phyloP scores from a whole-genome alignment of 2,329 filamentous ascomycete genomes.

The Laburnicola sp. region DNA sequence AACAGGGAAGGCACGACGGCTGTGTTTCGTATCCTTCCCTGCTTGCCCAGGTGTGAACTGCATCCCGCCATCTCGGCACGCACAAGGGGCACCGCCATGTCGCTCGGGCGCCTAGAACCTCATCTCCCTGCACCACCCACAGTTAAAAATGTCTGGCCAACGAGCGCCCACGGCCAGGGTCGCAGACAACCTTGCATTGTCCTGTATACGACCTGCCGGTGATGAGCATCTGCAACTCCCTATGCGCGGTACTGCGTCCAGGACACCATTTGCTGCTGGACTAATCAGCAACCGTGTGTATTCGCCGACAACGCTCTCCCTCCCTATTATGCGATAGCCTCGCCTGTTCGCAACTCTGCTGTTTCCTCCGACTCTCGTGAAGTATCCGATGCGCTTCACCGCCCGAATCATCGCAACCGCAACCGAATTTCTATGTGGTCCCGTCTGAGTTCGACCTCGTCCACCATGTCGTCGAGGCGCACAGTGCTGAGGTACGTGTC shows the following conservation, averaged over 20 bases:
- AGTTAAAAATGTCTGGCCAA: constrained; percentile 12
- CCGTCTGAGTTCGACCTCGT: constrained; percentile 4
- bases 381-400: constrained; percentile 12
- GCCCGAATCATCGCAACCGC: neutral
- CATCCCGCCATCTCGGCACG: constrained; percentile 17
- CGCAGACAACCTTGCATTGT: constrained; percentile 12
- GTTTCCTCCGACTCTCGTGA: constrained; percentile 13
- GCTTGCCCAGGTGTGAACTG: constrained; percentile 10
- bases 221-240: constrained; percentile 16
- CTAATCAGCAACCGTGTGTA: constrained; percentile 20
- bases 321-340: constrained; percentile 19
- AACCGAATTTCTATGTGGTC: constrained; percentile 9
- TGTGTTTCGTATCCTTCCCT: constrained; percentile 32
- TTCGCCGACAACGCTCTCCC: constrained; percentile 17
- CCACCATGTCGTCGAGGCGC: constrained; percentile 29
- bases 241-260: constrained; percentile 15
- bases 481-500: constrained; percentile 27
- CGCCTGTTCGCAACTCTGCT: constrained; percentile 13
- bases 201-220: constrained; percentile 18
- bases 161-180: neutral
- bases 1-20: constrained; percentile 7
- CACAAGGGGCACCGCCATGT: constrained; percentile 12
- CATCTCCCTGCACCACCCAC: constrained; percentile 6
- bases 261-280: neutral
- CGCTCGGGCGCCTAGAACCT: constrained; percentile 14